phyloP scores from a whole-genome alignment of 352 stramenopile species.

The Globisporangium nunn region DNA sequence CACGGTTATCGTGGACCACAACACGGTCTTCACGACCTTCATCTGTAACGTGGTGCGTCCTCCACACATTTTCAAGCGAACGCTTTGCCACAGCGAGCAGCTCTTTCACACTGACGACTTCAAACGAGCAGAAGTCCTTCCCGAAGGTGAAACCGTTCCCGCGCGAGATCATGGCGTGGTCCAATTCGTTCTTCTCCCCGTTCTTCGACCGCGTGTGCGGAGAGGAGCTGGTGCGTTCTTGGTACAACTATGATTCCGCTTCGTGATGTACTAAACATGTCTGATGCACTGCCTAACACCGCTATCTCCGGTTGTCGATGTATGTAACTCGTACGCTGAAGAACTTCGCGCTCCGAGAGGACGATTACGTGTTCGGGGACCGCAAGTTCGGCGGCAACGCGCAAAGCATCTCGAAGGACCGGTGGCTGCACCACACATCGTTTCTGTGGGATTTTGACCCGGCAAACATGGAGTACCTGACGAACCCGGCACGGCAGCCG shows the following conservation, averaged over 20 bases:
- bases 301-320: background rate
- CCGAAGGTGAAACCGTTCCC: slow-evolving; percentile 79
- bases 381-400: slow-evolving; percentile 96
- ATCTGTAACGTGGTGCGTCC: slow-evolving; percentile 75
- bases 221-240: slow-evolving; percentile 12
- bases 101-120: no score
- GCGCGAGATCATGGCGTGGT: slow-evolving; percentile 92
- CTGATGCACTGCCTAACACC: background rate
- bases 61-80: no score
- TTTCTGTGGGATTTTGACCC: slow-evolving; percentile 96
- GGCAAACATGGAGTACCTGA: slow-evolving; percentile 93
- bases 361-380: slow-evolving; percentile 95
- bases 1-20: slow-evolving; percentile 95
- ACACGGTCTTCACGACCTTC: slow-evolving; percentile 90
- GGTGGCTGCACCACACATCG: slow-evolving; percentile 96
- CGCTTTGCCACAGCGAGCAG: no score
- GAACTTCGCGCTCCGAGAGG: slow-evolving; percentile 89
- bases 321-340: slow-evolving; percentile 10
- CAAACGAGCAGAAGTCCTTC: slow-evolving; percentile 42
- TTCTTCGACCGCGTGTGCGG: slow-evolving; percentile 61
- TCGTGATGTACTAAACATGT: no score
- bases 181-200: slow-evolving; percentile 65
- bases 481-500: slow-evolving; percentile 91
- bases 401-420: slow-evolving; percentile 91
- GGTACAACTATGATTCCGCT: no score